Base-by-base conservation (phyloP, 805 yeast species). In the Babjeviella inositovora region DNA sequence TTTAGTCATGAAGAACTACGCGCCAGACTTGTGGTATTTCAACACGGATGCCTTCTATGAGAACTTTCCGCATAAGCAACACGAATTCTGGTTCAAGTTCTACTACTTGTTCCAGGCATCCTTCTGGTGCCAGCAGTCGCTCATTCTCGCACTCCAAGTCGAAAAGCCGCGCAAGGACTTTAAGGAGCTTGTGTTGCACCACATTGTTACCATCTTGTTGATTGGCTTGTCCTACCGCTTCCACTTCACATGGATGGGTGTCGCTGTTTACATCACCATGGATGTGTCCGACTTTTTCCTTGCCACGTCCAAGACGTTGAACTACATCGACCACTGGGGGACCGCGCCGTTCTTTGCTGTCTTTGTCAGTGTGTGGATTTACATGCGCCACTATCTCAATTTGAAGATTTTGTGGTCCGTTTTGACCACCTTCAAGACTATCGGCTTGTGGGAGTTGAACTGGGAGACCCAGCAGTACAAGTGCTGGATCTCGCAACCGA, bases 151-250 rank as follows among this genome's bases (percentile, higher is more conserved):
- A 21, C 58, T 90, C 32, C 93, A 77, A 47, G 61, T 90, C 30
- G 99, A 90, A 50, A 81, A 81, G 46, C 97, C 95, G 28, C 67
- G 99, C 48, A 85, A 84, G 49, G 99, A 90, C 47, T 85, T 72
- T 51, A 56, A 71, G 37, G 98, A 90, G 50, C 63, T 90, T 30
- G 80, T 87, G 18, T 71, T 81, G 47, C 99, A 90, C 49, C 99
- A 90, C 46, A 64, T 90, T 31, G 71, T 90, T 32, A 90, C 99
- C 13, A 70, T 90, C 45, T 67, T 82, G 4, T 64, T 90, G 35
- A 84, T 90, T 38, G 74, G 76, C 68, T 58, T 67, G 25, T 80
- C 94, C 7, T 87, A 90, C 47, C 68, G 85, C 35, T 90, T 90
- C 62, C 95, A 90, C 49, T 90, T 84, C 58, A 81, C 94, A 9